phyloP scores from a whole-genome alignment of 2,329 filamentous ascomycete species.

The Sporothrix pseudoabietina region DNA sequence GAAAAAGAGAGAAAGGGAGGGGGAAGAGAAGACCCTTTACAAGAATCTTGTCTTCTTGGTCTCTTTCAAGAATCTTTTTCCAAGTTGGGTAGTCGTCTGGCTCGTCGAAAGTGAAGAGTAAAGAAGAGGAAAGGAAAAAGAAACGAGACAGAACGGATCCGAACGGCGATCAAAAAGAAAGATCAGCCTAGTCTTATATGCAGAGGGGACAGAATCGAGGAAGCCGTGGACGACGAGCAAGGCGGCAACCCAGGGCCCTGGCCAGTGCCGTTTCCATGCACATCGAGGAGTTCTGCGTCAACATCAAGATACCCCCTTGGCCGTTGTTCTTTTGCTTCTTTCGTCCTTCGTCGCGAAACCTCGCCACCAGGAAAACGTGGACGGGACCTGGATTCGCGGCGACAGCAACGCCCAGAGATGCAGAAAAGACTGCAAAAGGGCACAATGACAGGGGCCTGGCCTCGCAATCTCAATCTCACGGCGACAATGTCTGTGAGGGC shows the following conservation, averaged over 20 bases:
- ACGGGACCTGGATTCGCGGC: constrained; percentile 16
- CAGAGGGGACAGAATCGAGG: not conserved
- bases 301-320: not conserved
- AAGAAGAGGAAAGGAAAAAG: not conserved
- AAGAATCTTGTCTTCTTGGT: not conserved
- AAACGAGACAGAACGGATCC: not conserved
- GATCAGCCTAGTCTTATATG: constrained; percentile 22
- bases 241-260: constrained; percentile 8
- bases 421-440: no score
- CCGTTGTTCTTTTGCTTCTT: constrained; percentile 17
- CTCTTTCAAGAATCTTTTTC: not conserved
- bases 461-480: constrained; percentile 21
- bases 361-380: constrained; percentile 21
- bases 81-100: not conserved
- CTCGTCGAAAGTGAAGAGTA: not conserved
- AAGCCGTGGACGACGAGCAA: constrained; percentile 13
- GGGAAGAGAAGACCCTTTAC: not conserved
- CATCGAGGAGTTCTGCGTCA: not conserved
- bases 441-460: constrained; percentile 2
- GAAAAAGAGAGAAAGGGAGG: constrained; percentile 3
- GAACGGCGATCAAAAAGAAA: constrained; percentile 16
- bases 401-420: not conserved
- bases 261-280: not conserved
- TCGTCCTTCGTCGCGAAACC: constrained; percentile 4
- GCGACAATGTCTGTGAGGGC: not conserved